Conservation (phyloP, 1,284 basidiomycete species). For the Trichosporon asahii region DNA sequence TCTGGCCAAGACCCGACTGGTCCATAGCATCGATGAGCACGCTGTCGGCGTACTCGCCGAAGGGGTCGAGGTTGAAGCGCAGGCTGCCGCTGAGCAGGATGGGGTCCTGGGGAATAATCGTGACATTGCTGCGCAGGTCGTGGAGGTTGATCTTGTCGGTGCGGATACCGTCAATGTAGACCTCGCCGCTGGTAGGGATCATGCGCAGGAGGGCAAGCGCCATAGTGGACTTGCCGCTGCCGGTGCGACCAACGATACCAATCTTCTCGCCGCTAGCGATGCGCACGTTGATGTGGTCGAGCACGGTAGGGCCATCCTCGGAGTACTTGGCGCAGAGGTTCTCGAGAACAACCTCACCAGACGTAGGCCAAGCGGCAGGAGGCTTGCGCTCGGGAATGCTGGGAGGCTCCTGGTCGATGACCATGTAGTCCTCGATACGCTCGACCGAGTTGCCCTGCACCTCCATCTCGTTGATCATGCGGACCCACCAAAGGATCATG, state of each 20-base stretch:
- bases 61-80: constrained; percentile 72
- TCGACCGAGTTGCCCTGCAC: constrained; percentile 59
- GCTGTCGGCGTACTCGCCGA: constrained; percentile 67
- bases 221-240: constrained; percentile 64
- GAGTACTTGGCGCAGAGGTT: constrained; percentile 52
- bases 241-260: constrained; percentile 67
- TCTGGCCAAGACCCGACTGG: constrained; percentile 51
- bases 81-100: constrained; percentile 69
- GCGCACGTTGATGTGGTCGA: constrained; percentile 59
- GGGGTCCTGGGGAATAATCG: constrained; percentile 63
- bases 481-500: constrained; percentile 44
- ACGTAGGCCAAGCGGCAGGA: constrained; percentile 74
- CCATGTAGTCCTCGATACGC: constrained; percentile 67
- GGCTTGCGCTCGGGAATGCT: constrained; percentile 58
- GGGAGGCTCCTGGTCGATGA: constrained; percentile 67
- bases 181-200: constrained; percentile 60
- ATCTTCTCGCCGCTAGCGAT: constrained; percentile 62
- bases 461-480: constrained; percentile 52
- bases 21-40: constrained; percentile 56
- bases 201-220: constrained; percentile 53
- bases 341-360: constrained; percentile 64
- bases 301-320: constrained; percentile 54
- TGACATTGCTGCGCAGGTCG: constrained; percentile 56
- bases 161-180: constrained; percentile 51
- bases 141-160: constrained; percentile 62